Base-by-base conservation (phyloP, 2,329 filamentous ascomycete species). In the Phialocephala sp. region DNA sequence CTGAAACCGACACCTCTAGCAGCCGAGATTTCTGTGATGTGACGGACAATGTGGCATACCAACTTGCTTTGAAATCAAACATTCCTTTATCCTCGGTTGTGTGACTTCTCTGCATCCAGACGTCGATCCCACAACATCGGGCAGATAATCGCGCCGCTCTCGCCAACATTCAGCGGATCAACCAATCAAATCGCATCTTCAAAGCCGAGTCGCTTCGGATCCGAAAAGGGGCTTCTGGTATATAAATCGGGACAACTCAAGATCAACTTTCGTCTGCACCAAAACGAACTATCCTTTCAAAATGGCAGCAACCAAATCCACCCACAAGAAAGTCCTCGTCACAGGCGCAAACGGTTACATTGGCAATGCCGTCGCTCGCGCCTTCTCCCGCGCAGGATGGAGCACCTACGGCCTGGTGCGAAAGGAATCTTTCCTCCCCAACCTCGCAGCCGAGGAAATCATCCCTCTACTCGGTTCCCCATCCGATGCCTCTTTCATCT, bases 341-440 rank as follows among this genome's bases (percentile, higher is more conserved):
- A 82, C 79, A 2, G 82, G 82, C 9, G 81, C 82, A 14, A 83
- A 82, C 60, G 82, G 82, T 11, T 84, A 82, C 70, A 80, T 84
- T 47, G 82, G 82, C 41, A 77, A 73, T 24, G 80, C 81, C 0
- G 80, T 84, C 0, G 77, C 78, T 62, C 76, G 78, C 20, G 79
- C 81, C 24, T 85, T 84, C 68, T 76, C 77, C 5, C 77, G 79
- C 8, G 79, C 80, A 9, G 82, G 82, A 1, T 84, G 78, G 77
- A 74, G 68, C 11, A 80, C 79, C 0, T 83, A 79, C 70, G 82
- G 82, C 1, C 77, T 84, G 2, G 72, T 83, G 27, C 77, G 82
- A 18, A 77, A 77, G 2, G 62, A 66, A 1, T 68, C 76, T 12
- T 73, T 75, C 0, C 73, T 77, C 0, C 45, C 66, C 0, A 64